Conservation (phyloP, 805 yeast species). For the Wickerhamiella siamensis region DNA sequence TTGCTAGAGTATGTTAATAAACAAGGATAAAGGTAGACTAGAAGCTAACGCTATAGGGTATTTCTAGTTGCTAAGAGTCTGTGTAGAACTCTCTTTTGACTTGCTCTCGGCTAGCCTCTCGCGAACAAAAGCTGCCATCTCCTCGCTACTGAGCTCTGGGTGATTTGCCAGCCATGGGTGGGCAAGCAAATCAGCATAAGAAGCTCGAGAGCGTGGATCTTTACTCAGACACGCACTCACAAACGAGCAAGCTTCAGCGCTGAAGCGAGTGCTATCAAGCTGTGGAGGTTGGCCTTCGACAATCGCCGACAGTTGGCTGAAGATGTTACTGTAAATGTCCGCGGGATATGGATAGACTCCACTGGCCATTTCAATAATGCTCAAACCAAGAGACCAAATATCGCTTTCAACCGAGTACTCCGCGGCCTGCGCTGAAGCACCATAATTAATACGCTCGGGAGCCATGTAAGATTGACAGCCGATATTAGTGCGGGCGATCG, state of each 20-base stretch:
- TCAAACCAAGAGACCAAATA: slow-evolving; percentile 86
- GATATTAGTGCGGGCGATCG: slow-evolving; percentile 85
- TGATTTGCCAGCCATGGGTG: slow-evolving; percentile 69
- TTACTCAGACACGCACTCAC: slow-evolving; percentile 59
- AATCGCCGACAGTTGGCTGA: slow-evolving; percentile 86
- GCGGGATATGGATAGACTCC: slow-evolving; percentile 96
- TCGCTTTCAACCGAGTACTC: slow-evolving; percentile 89
- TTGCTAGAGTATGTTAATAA: neutral
- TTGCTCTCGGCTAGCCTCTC: slow-evolving; percentile 7
- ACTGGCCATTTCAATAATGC: slow-evolving; percentile 73
- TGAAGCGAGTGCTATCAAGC: slow-evolving; percentile 46
- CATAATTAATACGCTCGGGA: slow-evolving; percentile 64
- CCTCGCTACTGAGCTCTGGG: slow-evolving; percentile 21
- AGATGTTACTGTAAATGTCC: slow-evolving; percentile 78
- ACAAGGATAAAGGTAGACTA: too few relatives aligned
- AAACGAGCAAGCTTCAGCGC: slow-evolving; percentile 68
- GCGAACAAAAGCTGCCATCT: slow-evolving; percentile 27
- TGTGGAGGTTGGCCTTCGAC: slow-evolving; percentile 93
- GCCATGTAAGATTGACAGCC: slow-evolving; percentile 99
- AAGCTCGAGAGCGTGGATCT: slow-evolving; percentile 67
- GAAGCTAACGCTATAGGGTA: too few relatives aligned
- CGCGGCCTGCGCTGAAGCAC: slow-evolving; percentile 40
- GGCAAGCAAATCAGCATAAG: slow-evolving; percentile 54
- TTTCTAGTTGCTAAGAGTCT: too few relatives aligned
- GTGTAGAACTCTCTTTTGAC: neutral